Conservation (phyloP, 495 filamentous ascomycete genomes). For the Jackrogersella minutella region DNA sequence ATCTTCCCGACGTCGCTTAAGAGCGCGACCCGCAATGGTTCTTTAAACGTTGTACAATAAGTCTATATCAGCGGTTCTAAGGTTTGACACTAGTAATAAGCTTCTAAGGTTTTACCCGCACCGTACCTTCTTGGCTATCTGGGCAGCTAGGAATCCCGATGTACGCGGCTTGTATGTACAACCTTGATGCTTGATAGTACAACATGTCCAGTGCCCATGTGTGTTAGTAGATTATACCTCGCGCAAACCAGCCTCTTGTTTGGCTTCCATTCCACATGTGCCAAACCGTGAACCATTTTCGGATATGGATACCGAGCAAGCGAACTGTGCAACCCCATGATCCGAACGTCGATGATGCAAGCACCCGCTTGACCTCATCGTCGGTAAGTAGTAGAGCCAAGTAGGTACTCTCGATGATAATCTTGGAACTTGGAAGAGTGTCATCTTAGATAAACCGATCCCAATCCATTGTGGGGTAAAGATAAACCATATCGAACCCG, state of each 20-base stretch:
- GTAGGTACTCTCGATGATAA: not conserved
- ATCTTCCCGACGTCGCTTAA: conserved; percentile 5
- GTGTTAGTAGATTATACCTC: not conserved
- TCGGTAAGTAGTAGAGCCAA: conserved; percentile 1
- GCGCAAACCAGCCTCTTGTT: not conserved
- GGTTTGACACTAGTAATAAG: not conserved
- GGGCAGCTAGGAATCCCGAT: not conserved
- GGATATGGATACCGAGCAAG: conserved; percentile 35
- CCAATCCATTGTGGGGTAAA: conserved; percentile 9
- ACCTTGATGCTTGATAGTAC: conserved; percentile 12
- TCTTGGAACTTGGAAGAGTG: not conserved
- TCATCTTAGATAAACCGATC: not conserved
- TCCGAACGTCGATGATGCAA: conserved; percentile 21
- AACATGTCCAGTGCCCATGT: not conserved
- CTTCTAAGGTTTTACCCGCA: conserved; percentile 4
- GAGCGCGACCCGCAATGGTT: conserved; percentile 13
- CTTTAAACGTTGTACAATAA: too few relatives aligned
- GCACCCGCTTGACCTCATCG: conserved; percentile 13
- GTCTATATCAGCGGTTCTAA: not conserved
- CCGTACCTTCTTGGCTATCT: conserved; percentile 2
- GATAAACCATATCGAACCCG: not conserved
- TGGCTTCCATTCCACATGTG: conserved; percentile 6
- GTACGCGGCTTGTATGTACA: not conserved
- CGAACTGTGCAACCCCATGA: conserved; percentile 9
- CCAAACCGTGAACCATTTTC: conserved; percentile 14